Percentiles rank a stretch among this genome's conserved stretches.
These are phyloP conservation scores for Dalbergia cochinchinensis DNA, from an alignment of 306 rosid species.

Conservation along the genomic window DNA sequence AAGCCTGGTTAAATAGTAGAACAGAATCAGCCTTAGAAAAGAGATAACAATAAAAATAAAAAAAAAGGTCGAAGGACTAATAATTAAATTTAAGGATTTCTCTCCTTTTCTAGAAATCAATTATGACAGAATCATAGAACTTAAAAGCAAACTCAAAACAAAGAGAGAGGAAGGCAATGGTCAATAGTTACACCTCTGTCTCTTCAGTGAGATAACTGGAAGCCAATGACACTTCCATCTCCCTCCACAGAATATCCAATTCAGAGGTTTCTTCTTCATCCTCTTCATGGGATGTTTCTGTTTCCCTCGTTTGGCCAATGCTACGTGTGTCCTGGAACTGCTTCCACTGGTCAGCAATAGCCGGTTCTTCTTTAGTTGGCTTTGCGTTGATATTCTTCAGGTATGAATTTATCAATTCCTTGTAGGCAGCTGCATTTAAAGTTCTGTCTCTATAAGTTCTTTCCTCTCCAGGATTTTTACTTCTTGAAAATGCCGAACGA, in stretches of 20 bases:
- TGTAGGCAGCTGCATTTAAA: conserved; percentile 76
- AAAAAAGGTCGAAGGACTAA: background rate
- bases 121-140: background rate
- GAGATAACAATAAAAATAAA: background rate
- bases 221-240: conserved; percentile 82
- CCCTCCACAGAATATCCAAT: conserved; percentile 82
- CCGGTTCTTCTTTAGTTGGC: conserved; percentile 54
- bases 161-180: conserved; percentile 15
- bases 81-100: background rate
- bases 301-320: conserved; percentile 43
- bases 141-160: background rate
- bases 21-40: conserved; percentile 43
- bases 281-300: conserved; percentile 43
- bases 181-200: conserved; percentile 55
- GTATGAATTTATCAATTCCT: conserved; percentile 77
- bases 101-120: background rate
- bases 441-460: conserved; percentile 61
- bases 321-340: conserved; percentile 48
- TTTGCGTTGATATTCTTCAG: conserved; percentile 67
- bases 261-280: conserved; percentile 67
- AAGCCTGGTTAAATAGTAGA: conserved; percentile 60
- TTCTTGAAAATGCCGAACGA: conserved; percentile 48
- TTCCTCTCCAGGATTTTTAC: conserved; percentile 42
- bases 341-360: conserved; percentile 83
- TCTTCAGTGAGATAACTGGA: conserved; percentile 72